phyloP scores from a whole-genome alignment of 1,284 basidiomycete genomes.

The Ustilago curta region DNA sequence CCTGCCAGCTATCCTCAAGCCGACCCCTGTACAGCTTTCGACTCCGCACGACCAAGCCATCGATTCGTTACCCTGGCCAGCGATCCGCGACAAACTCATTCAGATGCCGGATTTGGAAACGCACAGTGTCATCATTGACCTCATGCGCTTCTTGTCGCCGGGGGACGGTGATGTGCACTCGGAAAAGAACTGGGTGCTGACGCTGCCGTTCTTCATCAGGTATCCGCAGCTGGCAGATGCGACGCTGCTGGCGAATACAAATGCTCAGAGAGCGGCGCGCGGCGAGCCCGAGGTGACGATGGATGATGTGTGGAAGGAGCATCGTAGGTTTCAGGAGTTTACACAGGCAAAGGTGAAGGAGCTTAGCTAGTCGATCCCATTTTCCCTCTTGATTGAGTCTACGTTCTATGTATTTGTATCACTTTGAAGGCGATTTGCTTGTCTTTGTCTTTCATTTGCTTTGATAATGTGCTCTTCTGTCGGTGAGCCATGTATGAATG shows the following conservation, averaged over 20 bases:
- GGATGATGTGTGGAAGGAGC: conserved; percentile 47
- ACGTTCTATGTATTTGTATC: not conserved
- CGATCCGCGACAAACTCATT: conserved; percentile 54
- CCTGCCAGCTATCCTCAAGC: conserved; percentile 49
- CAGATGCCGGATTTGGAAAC: conserved; percentile 30
- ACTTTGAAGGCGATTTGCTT: not conserved
- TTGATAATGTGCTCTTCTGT: not conserved
- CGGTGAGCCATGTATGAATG: not conserved
- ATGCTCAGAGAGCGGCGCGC: conserved; percentile 20
- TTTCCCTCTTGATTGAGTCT: not conserved
- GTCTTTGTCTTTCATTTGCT: not conserved
- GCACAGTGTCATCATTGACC: conserved; percentile 37
- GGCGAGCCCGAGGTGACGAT: conserved; percentile 31
- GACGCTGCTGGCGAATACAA: conserved; percentile 28
- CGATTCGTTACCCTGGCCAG: conserved; percentile 43
- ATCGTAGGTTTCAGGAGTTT: conserved; percentile 22
- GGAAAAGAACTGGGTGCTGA: conserved; percentile 46
- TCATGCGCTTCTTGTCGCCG: conserved; percentile 24
- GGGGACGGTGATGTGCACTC: conserved; percentile 34
- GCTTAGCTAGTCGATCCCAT: conserved; percentile 2
- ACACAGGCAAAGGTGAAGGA: conserved; percentile 37
- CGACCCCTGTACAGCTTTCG: conserved; percentile 47
- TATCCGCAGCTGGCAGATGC: conserved; percentile 49
- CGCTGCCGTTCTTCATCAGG: conserved; percentile 45
- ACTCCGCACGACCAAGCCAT: conserved; percentile 52